Evolutionary conservation across 345 rosid species (phyloP).

Genomic region (Bruguiera parviflora): DNA sequence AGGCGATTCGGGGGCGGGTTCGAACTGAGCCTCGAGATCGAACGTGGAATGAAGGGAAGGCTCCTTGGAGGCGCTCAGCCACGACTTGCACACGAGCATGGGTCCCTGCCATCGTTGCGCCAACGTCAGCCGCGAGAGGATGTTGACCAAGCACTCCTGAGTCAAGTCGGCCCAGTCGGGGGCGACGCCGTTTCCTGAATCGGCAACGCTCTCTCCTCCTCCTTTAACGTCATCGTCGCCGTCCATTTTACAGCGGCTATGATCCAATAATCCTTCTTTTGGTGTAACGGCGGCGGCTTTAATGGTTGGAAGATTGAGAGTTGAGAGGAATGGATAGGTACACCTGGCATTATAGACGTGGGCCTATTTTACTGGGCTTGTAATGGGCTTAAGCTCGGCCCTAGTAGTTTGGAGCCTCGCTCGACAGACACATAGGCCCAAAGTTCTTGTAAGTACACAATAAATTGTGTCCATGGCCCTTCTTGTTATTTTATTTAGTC

Average conservation of each 20-base stretch:
- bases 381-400: too few species aligned
- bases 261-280: too few species aligned
- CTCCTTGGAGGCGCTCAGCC: constrained; percentile 64
- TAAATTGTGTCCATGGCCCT: too few species aligned
- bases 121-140: constrained; percentile 60
- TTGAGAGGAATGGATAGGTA: too few species aligned
- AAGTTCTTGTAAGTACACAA: too few species aligned
- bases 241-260: constrained; percentile 1
- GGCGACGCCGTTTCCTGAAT: constrained; percentile 13
- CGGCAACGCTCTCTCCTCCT: not conserved
- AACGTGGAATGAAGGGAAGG: constrained; percentile 56
- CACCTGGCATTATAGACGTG: too few species aligned
- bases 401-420: too few species aligned
- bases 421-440: too few species aligned
- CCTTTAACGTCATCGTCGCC: not conserved
- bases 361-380: too few species aligned
- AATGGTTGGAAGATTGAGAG: too few species aligned
- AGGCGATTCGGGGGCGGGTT: constrained; percentile 43
- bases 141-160: constrained; percentile 60
- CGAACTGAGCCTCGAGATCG: constrained; percentile 66
- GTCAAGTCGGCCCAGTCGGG: constrained; percentile 75
- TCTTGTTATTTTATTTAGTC: too few species aligned
- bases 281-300: too few species aligned
- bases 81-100: constrained; percentile 67
- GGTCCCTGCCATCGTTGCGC: constrained; percentile 78